Base-by-base conservation (phyloP, 768 basidiomycete genomes). In the Amanita fuliginea region DNA sequence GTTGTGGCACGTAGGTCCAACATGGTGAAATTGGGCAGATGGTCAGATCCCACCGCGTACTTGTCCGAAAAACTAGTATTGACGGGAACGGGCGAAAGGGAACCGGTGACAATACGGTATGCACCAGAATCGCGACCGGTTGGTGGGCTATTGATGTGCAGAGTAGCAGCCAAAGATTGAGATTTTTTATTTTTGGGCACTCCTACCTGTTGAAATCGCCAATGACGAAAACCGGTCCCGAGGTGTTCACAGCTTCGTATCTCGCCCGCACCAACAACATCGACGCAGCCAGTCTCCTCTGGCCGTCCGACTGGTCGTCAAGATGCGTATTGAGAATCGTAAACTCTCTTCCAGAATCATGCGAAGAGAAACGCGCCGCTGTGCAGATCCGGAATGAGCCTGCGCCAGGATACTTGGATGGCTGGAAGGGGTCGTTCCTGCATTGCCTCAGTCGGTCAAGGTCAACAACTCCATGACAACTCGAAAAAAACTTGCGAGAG, bases 261-360 rank as follows among this genome's bases (percentile, higher is more conserved):
- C 68, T 64, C 4, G 75, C 74, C 14, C 78, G 69, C 28, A 64
- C 60, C 42, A 78, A 68, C 16, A 79, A 55, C 57, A 80, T 62
- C 4, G 76, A 77, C 3, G 76, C 78, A 19, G 68, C 76, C 14
- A 76, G 63, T 24, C 64, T 67, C 21, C 78, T 67, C 57, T 78
- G 74, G 2, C 54, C 66, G 46, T 80, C 78, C 16, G 75, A 78
- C 42, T 65, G 66, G 49, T 80, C 66, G 60, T 80, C 78, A 26
- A 79, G 60, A 57, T 79, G 77, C 0, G 75, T 73, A 59, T 78
- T 80, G 26, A 79, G 64, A 7, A 72, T 53, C 2, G 69, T 66
- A 49, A 78, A 66, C 10, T 60, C 57, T 19, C 53, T 54, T 2
- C 53, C 53, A n/a, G 47, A 36, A 6, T 51, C 49, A 24, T 56